phyloP scores from a whole-genome alignment of 2,329 filamentous ascomycete species.

The Periconia macrospinosa region DNA sequence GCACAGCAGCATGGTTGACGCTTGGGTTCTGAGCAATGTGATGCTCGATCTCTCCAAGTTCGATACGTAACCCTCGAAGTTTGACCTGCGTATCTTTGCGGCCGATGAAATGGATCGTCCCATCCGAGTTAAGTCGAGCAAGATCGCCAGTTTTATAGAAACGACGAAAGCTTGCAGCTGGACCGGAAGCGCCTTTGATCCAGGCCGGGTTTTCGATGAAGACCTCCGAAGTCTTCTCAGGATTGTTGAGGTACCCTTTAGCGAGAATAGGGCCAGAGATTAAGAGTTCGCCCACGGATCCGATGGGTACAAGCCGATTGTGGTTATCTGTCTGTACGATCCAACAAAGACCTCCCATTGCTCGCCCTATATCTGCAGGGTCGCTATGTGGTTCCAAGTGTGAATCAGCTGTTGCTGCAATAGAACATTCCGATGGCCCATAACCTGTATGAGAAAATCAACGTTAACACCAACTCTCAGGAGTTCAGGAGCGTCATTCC shows the following conservation, averaged over 20 bases:
- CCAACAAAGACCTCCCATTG: slow-evolving; percentile 30
- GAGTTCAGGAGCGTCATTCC: too few species aligned
- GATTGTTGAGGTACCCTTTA: slow-evolving; percentile 23
- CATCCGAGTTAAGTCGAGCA: slow-evolving; percentile 9
- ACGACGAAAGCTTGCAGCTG: not conserved
- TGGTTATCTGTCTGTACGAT: slow-evolving; percentile 24
- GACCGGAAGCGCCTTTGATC: not conserved
- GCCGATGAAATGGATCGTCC: slow-evolving; percentile 11
- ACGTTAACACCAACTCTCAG: too few species aligned
- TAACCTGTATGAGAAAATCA: too few species aligned
- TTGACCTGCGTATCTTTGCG: slow-evolving; percentile 19
- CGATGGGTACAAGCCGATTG: slow-evolving; percentile 1
- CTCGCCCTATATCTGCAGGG: too few species aligned
- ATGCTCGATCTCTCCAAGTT: slow-evolving; percentile 16
- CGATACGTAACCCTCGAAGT: slow-evolving; percentile 17
- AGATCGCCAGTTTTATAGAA: slow-evolving; percentile 20
- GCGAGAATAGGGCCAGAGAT: slow-evolving; percentile 55
- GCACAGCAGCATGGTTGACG: too few species aligned
- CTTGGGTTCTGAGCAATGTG: not conserved
- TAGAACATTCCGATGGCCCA: too few species aligned
- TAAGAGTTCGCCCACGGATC: not conserved
- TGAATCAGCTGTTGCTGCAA: too few species aligned
- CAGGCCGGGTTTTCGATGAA: slow-evolving; percentile 56
- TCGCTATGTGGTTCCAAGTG: too few species aligned
- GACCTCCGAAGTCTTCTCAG: slow-evolving; percentile 9